Percentiles rank a stretch among this genome's conserved stretches.
Conservation (phyloP, 139 green algal species). For the Desmodesmus armatus region DNA sequence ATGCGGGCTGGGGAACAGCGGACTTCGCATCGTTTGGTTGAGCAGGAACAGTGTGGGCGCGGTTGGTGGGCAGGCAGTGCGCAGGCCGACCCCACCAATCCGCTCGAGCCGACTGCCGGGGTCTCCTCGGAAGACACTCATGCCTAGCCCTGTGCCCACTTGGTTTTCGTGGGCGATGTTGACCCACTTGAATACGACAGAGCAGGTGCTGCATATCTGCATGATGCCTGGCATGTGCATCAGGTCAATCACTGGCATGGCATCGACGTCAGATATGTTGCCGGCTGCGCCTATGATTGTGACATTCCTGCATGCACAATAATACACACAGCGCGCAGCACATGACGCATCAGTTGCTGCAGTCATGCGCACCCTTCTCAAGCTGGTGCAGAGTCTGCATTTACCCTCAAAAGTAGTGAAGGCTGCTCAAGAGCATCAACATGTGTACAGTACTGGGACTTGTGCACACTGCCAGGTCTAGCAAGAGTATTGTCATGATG, state of each 20-base stretch:
- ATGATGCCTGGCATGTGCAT: background rate
- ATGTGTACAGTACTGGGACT: too few species aligned
- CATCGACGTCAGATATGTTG: background rate
- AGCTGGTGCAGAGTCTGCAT: too few species aligned
- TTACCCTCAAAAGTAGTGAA: too few species aligned
- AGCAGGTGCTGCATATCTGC: background rate
- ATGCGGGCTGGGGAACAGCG: background rate
- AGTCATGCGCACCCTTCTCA: too few species aligned
- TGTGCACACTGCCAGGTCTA: too few species aligned
- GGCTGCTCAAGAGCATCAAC: too few species aligned
- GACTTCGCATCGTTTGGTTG: background rate
- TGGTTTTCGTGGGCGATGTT: background rate
- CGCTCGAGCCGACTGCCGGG: background rate
- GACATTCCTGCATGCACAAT: background rate
- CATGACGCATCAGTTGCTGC: too few species aligned
- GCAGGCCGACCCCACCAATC: background rate
- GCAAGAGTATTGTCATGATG: too few species aligned
- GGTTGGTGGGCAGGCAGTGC: background rate
- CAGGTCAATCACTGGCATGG: background rate
- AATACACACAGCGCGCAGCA: too few species aligned
- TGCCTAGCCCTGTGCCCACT: background rate
- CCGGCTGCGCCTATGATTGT: background rate
- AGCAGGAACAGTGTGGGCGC: background rate
- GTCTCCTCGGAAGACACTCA: background rate
- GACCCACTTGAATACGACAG: background rate